Percentiles rank a stretch among this genome's conserved stretches.
These are phyloP conservation scores for Monosporozyma siamensis DNA, from an alignment of 805 yeast species.

Conservation along the genomic window DNA sequence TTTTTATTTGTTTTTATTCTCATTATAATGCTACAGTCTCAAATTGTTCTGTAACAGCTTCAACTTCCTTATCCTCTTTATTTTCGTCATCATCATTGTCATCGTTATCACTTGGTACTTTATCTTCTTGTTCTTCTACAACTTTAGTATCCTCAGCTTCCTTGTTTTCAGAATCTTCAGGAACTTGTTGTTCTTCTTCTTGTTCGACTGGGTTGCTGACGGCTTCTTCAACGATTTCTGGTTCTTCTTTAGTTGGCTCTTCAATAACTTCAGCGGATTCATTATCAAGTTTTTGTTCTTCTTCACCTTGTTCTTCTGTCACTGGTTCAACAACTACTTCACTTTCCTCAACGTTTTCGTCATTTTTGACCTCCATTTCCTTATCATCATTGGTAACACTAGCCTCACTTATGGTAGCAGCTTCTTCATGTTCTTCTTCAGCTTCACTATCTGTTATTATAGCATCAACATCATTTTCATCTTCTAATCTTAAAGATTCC, in stretches of 20 bases:
- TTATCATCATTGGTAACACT: constrained; percentile 1
- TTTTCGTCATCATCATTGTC: constrained; percentile 13
- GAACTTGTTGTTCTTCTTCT: constrained; percentile 4
- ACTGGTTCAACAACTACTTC: constrained; percentile 2
- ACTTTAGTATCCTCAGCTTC: constrained; percentile 6
- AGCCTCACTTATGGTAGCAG: no score
- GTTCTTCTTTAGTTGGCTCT: neutral
- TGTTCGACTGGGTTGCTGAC: constrained; percentile 7
- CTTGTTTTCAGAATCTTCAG: constrained; percentile 10
- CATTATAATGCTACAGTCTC: constrained; percentile 20
- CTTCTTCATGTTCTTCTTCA: constrained; percentile 8
- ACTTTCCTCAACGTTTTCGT: neutral
- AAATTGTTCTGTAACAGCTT: constrained; percentile 9
- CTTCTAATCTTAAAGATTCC: constrained; percentile 1
- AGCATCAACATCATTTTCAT: constrained; percentile 7
- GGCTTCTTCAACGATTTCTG: constrained; percentile 3
- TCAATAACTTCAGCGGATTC: constrained; percentile 7
- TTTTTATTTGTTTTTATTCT: no score
- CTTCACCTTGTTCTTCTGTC: constrained; percentile 3
- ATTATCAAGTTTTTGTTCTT: constrained; percentile 5
- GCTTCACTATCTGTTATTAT: constrained; percentile 9
- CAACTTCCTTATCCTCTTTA: constrained; percentile 4
- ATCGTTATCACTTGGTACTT: constrained; percentile 5
- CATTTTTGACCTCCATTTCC: constrained; percentile 1
- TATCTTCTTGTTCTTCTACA: constrained; percentile 3